Evolutionary conservation across 2,329 filamentous ascomycete species (phyloP), one percentile per base, ranked within the genome.

Genomic region (Sclerotinia sclerotiorum): DNA sequence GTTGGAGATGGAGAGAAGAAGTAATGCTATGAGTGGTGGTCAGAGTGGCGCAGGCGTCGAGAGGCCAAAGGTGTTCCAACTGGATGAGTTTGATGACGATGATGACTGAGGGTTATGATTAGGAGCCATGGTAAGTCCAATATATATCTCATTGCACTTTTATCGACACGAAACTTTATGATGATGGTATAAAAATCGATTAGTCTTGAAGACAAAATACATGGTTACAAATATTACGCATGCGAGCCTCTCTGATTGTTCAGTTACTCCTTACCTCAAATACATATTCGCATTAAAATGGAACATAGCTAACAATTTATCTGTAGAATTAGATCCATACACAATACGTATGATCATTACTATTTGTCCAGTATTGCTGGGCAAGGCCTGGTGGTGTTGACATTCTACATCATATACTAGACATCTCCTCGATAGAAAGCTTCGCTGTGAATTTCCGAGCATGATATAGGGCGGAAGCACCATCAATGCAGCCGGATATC

Each of bases 131-230:
- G 62, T 68, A 68, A 54, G 68, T 62, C 27, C 15, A 15, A 35
- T 5, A 11, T 7, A 35, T 46, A 44, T 39, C 32, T 39, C n/a
- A 17, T n/a, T 68, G 29, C 48, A 35, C 7, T 27, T 67, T 46
- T 42, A 17, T 52, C 49, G 17, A 48, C 21, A 29, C 17, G 42
- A n/a, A 51, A 60, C 54, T 74, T 73, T 75, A 79, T 90, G 88
- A 91, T 91, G 89, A 92, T 86, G 83, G 87, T 85, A 79, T 82
- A 87, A 68, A 67, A 88, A 83, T 87, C 94, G 94, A 97, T 98
- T 97, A 97, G 94, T 98, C 94, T 97, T 96, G 85, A 97, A 97
- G 94, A 98, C 94, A 88, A 68, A 80, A 83, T 79, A 88, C 84
- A 89, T 95, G 92, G 92, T 97, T 94, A 94, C 84, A 90, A 85